Evolutionary conservation across 1,284 basidiomycete genomes (phyloP).

Genomic region (Cutaneotrichosporon sp.): DNA sequence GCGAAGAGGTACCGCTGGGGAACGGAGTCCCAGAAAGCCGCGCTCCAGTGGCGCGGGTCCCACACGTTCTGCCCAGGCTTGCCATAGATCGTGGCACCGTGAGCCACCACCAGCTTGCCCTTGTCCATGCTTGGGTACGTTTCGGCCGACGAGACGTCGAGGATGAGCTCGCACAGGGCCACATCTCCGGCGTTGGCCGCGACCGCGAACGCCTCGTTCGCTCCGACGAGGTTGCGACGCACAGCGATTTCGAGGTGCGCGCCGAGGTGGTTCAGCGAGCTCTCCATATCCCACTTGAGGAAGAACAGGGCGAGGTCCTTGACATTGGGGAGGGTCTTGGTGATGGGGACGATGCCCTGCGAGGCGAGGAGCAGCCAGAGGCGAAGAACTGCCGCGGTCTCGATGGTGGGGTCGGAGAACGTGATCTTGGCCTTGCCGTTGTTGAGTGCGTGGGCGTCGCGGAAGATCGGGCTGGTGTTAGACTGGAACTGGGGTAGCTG

Average conservation of each 20-base stretch:
- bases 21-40: background rate
- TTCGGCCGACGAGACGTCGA: too few species aligned
- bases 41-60: background rate
- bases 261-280: background rate
- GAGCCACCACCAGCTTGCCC: too few species aligned
- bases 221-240: background rate
- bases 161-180: background rate
- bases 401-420: background rate
- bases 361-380: background rate
- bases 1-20: background rate
- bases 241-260: background rate
- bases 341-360: background rate
- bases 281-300: constrained; percentile 2
- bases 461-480: background rate
- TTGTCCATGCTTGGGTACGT: too few species aligned
- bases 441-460: background rate
- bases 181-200: background rate
- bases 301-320: background rate
- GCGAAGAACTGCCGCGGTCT: constrained; percentile 2
- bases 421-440: background rate
- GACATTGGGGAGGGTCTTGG: background rate
- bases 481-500: background rate
- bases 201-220: background rate
- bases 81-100: too few species aligned
- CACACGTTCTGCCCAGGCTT: background rate